phyloP scores from a whole-genome alignment of 2,329 filamentous ascomycete species.

The Scedosporium boydii region DNA sequence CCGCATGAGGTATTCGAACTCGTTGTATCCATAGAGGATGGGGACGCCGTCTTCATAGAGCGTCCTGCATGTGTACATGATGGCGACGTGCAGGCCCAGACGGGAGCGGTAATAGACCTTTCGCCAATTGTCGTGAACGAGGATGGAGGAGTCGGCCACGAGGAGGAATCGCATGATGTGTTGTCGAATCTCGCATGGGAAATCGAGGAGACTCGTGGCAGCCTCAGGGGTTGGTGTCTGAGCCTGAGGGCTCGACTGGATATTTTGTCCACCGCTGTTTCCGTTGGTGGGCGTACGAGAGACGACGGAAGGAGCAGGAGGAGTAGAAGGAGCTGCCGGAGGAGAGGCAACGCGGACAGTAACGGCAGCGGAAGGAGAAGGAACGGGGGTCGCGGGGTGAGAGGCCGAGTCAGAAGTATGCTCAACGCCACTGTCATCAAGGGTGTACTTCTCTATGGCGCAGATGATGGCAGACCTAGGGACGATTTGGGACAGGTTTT shows the following conservation, averaged over 20 bases:
- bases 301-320: no score
- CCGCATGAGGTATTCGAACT: constrained; percentile 35
- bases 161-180: constrained; percentile 23
- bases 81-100: constrained; percentile 19
- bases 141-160: constrained; percentile 19
- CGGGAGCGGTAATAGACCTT: constrained; percentile 18
- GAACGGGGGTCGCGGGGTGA: no score
- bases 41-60: constrained; percentile 26
- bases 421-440: no score
- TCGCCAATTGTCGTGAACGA: constrained; percentile 24
- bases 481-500: constrained; percentile 1
- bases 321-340: no score
- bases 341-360: no score
- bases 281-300: no score
- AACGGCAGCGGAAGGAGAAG: no score
- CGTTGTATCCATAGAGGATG: constrained; percentile 38
- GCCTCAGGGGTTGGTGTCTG: not conserved
- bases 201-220: constrained; percentile 8
- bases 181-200: constrained; percentile 21
- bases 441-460: no score
- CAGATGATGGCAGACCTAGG: not conserved
- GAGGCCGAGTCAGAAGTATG: no score
- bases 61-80: constrained; percentile 26
- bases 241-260: no score
- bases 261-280: no score